phyloP scores from a whole-genome alignment of 495 filamentous ascomycete genomes.

The Aspergillus carlsbadensis region DNA sequence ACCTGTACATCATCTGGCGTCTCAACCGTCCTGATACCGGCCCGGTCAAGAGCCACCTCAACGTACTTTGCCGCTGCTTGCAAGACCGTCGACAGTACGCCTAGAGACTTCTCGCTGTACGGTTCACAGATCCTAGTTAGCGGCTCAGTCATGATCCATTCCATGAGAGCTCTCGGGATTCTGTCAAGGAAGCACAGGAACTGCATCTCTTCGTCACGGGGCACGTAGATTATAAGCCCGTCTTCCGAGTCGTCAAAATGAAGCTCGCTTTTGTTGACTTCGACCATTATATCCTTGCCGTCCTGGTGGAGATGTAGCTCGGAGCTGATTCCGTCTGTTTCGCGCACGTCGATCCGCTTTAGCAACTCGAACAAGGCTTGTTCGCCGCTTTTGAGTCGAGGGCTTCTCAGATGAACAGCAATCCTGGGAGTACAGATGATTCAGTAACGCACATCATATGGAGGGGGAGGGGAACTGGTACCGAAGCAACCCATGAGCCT shows the following conservation, averaged over 20 bases:
- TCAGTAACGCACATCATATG: no score
- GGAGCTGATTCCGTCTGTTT: slow-evolving; percentile 32
- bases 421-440: no score
- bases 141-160: slow-evolving; percentile 36
- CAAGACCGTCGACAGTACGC: slow-evolving; percentile 19
- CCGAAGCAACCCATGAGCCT: slow-evolving; percentile 40
- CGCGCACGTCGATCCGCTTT: slow-evolving; percentile 18
- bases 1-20: slow-evolving; percentile 10
- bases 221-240: slow-evolving; percentile 37
- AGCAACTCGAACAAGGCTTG: slow-evolving; percentile 30
- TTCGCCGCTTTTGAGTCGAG: slow-evolving; percentile 17
- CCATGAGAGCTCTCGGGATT: slow-evolving; percentile 29
- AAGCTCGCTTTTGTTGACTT: slow-evolving; percentile 21
- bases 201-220: slow-evolving; percentile 27
- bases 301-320: slow-evolving; percentile 25
- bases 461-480: no score
- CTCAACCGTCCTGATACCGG: slow-evolving; percentile 16
- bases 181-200: slow-evolving; percentile 30
- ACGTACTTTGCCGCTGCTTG: slow-evolving; percentile 8
- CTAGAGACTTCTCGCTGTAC: slow-evolving; percentile 14
- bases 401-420: slow-evolving; percentile 35
- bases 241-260: slow-evolving; percentile 28
- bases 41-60: slow-evolving; percentile 10
- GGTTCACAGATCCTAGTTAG: slow-evolving; percentile 17
- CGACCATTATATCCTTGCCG: slow-evolving; percentile 20